Evolutionary conservation across 176 grass and related monocot genomes (phyloP), one percentile per base, ranked within the genome.

Genomic region (Carex myosuroides): DNA sequence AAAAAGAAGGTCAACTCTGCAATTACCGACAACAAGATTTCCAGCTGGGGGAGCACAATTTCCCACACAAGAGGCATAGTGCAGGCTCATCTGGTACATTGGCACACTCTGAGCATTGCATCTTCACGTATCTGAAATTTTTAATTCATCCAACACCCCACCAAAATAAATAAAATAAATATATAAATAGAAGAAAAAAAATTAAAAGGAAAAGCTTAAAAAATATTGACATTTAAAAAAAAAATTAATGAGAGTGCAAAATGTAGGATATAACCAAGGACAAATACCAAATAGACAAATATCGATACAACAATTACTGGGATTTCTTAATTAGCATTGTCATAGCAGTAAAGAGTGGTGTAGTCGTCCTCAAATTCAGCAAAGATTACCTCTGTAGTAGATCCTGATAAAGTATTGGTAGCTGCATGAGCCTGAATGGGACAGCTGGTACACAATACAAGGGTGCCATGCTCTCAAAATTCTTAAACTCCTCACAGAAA

Each of bases 1-100:
- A 84, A 88, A 18, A 80, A 20, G 11, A 87, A 88, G 32, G 62
- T 30, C 4, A 35, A 83, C 42, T 86, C 48, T 41, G 61, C 46
- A 50, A 58, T 81, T 71, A 99, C 97, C 93, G 91, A 91, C 97
- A 99, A 86, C 93, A 99, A 63, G 87, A 89, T 50, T 94, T 99
- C 93, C 93, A 92, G 81, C 83, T 94, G 64, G 93, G 88, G 0
- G 97, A 96, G 87, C 97, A 99, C 58, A 96, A 69, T 70, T 89
- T 94, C 37, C 97, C 93, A 63, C 97, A 99, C 84, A 99, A 86
- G 64, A 99, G 89, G 86, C 97, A 99, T 44, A 99, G 81, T 50
- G 97, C 90, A 6, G 97, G 97, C 79, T 99, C 93, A 79, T 99
- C 93, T 65, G 97, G 93, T 72, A 99, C 90, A 65, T 64, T 73